These are phyloP conservation scores for Camelina hispida DNA, from an alignment of 345 rosid species.

Conservation along the genomic window DNA sequence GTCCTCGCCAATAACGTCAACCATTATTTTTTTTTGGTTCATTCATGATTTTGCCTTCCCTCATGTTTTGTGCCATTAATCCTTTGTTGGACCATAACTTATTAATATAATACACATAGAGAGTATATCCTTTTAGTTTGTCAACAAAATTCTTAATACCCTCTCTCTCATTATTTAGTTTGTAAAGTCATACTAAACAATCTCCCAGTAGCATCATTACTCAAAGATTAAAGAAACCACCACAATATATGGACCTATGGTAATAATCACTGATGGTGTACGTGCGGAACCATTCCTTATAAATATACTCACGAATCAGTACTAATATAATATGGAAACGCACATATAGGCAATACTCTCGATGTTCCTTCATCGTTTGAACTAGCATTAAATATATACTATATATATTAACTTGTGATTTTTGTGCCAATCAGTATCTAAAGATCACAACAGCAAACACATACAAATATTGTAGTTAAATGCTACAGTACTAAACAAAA, in stretches of 20 bases:
- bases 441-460: slow-evolving; percentile 8
- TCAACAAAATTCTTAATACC: slow-evolving; percentile 30
- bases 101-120: neutral
- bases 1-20: neutral
- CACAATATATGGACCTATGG: slow-evolving; percentile 14
- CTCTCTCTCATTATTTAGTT: slow-evolving; percentile 28
- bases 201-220: slow-evolving; percentile 9
- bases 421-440: slow-evolving; percentile 19
- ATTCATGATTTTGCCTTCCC: neutral
- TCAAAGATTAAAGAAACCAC: slow-evolving; percentile 26
- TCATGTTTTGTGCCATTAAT: neutral
- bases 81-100: neutral
- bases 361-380: slow-evolving; percentile 20
- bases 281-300: slow-evolving; percentile 21
- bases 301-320: neutral
- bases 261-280: slow-evolving; percentile 8
- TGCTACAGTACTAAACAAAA: slow-evolving; percentile 14
- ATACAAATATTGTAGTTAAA: slow-evolving; percentile 11
- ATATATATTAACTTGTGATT: neutral
- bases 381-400: slow-evolving; percentile 19
- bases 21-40: neutral
- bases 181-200: slow-evolving; percentile 29
- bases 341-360: slow-evolving; percentile 1
- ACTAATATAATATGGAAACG: slow-evolving; percentile 14
- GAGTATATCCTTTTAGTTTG: slow-evolving; percentile 24